Evolutionary conservation across 2,329 filamentous ascomycete species (phyloP).

Genomic region (Colletotrichum caudatum): DNA sequence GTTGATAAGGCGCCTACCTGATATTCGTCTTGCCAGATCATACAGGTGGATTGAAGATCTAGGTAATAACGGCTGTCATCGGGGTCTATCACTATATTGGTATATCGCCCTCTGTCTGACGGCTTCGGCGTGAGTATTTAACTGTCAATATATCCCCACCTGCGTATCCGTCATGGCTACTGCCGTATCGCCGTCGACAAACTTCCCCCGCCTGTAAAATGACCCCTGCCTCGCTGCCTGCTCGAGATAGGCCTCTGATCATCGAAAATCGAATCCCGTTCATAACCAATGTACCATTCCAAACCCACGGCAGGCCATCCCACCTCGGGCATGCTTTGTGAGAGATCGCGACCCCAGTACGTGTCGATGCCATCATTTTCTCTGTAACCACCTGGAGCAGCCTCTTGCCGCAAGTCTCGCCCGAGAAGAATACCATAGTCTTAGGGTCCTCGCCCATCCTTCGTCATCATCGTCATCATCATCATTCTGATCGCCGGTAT

Average conservation of each 20-base stretch:
- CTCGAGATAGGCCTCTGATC: background rate
- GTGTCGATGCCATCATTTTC: background rate
- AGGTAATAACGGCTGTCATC: background rate
- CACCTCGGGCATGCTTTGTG: background rate
- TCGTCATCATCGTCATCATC: constrained; percentile 1
- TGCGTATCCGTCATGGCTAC: background rate
- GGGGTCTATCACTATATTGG: background rate
- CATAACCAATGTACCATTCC: background rate
- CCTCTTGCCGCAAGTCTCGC: background rate
- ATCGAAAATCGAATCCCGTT: background rate
- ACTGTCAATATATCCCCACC: background rate
- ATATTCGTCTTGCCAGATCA: background rate
- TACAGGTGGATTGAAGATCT: background rate
- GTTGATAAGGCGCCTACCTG: too few relatives aligned
- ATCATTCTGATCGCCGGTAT: constrained; percentile 10
- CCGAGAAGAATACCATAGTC: background rate
- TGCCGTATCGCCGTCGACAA: background rate
- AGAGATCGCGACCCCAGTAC: background rate
- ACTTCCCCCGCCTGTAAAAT: background rate
- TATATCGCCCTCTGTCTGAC: background rate
- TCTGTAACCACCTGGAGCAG: background rate
- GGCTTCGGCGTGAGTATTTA: background rate
- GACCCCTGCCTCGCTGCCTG: background rate
- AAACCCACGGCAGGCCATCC: background rate
- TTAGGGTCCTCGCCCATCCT: background rate